A percentile compares a stretch with the other conserved stretches of the same genome.
Conservation (phyloP, 495 filamentous ascomycete species). For the Neurospora africana region DNA sequence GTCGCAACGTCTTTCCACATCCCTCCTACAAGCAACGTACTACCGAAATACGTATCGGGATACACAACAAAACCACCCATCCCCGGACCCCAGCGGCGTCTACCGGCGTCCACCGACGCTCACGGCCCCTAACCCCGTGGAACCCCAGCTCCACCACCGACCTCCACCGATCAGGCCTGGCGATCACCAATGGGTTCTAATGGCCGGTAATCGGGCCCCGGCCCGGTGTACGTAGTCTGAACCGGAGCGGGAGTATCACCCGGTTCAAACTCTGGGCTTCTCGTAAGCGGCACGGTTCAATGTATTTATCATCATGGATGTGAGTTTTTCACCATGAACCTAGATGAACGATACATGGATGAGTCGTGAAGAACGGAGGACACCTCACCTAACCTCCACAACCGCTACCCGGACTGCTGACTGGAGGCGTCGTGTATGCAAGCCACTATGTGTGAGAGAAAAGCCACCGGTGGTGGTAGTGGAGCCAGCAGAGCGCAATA, state of each 20-base stretch:
- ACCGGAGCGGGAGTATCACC: neutral
- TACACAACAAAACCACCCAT: neutral
- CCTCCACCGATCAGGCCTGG: neutral
- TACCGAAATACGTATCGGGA: neutral
- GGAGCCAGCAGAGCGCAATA: neutral
- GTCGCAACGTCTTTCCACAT: too few relatives aligned
- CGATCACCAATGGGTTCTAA: neutral
- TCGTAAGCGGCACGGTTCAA: too few relatives aligned
- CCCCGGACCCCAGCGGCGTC: neutral
- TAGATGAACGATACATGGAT: too few relatives aligned
- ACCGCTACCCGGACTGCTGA: neutral
- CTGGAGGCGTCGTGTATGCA: neutral
- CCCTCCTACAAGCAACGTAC: too few relatives aligned
- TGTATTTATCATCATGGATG: too few relatives aligned
- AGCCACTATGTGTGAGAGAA: neutral
- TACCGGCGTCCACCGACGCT: neutral
- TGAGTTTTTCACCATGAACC: too few relatives aligned
- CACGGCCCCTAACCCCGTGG: neutral
- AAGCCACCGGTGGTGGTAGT: neutral
- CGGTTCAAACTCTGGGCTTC: neutral
- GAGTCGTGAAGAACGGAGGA: neutral
- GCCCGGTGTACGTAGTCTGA: too few relatives aligned
- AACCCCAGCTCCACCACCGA: neutral
- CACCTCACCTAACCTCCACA: neutral
- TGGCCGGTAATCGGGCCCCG: neutral